Evolutionary conservation across 805 yeast species (phyloP).

Genomic region (Ogataea sp.): DNA sequence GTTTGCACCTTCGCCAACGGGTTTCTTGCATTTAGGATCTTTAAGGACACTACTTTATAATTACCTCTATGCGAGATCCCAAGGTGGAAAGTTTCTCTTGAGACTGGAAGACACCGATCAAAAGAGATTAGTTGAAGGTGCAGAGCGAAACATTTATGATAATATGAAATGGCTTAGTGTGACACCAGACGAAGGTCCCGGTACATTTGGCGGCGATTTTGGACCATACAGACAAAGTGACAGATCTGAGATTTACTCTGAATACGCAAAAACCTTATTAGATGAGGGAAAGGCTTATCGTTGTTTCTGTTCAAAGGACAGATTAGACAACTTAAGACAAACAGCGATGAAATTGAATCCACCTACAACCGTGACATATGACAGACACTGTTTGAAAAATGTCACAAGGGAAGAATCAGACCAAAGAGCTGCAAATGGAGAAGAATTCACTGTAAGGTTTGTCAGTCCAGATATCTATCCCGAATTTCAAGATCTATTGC

Average conservation of each 20-base stretch:
- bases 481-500: slow-evolving; percentile 61
- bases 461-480: slow-evolving; percentile 70
- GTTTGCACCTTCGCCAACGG: slow-evolving; percentile 98
- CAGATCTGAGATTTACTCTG: slow-evolving; percentile 54
- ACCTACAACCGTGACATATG: slow-evolving; percentile 89
- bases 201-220: slow-evolving; percentile 61
- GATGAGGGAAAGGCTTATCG: slow-evolving; percentile 70
- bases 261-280: slow-evolving; percentile 50
- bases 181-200: slow-evolving; percentile 79
- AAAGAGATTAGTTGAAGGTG: slow-evolving; percentile 67
- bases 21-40: slow-evolving; percentile 89
- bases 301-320: slow-evolving; percentile 78
- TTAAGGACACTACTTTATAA: slow-evolving; percentile 89
- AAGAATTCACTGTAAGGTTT: slow-evolving; percentile 57
- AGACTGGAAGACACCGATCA: slow-evolving; percentile 93
- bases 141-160: slow-evolving; percentile 73
- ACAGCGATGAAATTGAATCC: slow-evolving; percentile 72
- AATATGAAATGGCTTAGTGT: slow-evolving; percentile 74
- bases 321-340: slow-evolving; percentile 59
- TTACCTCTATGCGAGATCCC: slow-evolving; percentile 68
- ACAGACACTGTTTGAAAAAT: slow-evolving; percentile 60
- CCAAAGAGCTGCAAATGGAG: slow-evolving; percentile 24
- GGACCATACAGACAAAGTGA: slow-evolving; percentile 88
- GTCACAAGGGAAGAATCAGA: slow-evolving; percentile 33
- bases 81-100: slow-evolving; percentile 73